phyloP scores from a whole-genome alignment of 1,139 yeast genomes.

The Candida frijolesensis region DNA sequence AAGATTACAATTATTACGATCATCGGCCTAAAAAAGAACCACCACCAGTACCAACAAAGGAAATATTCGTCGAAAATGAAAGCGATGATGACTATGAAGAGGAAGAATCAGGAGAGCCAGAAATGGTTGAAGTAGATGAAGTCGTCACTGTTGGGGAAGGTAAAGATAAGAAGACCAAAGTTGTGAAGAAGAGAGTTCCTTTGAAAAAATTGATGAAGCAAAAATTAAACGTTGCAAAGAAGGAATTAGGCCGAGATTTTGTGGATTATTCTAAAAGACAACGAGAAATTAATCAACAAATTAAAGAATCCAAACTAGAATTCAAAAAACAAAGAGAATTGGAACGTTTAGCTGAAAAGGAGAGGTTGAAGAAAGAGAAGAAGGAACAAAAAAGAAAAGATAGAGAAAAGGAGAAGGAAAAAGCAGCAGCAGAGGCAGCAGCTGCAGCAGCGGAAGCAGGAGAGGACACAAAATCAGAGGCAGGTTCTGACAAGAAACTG shows the following conservation, averaged over 20 bases:
- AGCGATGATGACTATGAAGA: slow-evolving; percentile 20
- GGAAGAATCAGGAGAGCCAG: slow-evolving; percentile 8
- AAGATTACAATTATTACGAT: slow-evolving; percentile 41
- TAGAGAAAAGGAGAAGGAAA: neutral
- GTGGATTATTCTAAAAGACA: slow-evolving; percentile 29
- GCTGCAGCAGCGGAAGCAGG: slow-evolving; percentile 5
- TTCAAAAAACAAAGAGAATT: slow-evolving; percentile 17
- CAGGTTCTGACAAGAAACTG: neutral
- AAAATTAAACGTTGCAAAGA: slow-evolving; percentile 29
- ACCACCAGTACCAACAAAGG: slow-evolving; percentile 8
- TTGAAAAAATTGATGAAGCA: slow-evolving; percentile 28
- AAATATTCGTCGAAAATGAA: slow-evolving; percentile 15
- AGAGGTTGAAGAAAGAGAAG: slow-evolving; percentile 7
- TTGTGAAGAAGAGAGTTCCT: slow-evolving; percentile 26
- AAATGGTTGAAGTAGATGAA: slow-evolving; percentile 16
- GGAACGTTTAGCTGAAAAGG: slow-evolving; percentile 9
- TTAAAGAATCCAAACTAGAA: slow-evolving; percentile 1
- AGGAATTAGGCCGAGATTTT: slow-evolving; percentile 36
- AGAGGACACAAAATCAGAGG: slow-evolving; percentile 1
- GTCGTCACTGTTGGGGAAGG: slow-evolving; percentile 7
- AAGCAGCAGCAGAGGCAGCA: slow-evolving; percentile 4
- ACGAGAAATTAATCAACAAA: slow-evolving; percentile 21
- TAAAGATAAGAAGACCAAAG: slow-evolving; percentile 10
- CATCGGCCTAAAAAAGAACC: slow-evolving; percentile 17
- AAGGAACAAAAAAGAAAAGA: slow-evolving; percentile 6